Conservation (phyloP, 2,329 filamentous ascomycete genomes). For the Fusarium albosuccineum region DNA sequence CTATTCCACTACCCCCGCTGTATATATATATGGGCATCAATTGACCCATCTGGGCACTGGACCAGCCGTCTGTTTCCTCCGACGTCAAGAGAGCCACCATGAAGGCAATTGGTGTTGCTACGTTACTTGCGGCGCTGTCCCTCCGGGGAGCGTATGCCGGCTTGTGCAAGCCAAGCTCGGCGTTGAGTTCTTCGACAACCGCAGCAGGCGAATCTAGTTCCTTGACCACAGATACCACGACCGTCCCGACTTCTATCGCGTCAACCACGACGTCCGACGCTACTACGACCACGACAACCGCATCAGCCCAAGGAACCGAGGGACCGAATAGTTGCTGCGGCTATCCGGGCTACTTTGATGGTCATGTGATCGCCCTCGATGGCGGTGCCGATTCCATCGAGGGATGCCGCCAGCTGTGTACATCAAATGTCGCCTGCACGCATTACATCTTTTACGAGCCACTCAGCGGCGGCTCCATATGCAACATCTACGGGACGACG, state of each 20-base stretch:
- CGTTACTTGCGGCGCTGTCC: background rate
- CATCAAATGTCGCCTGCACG: background rate
- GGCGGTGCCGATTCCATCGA: background rate
- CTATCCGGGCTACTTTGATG: constrained; percentile 4
- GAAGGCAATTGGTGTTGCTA: background rate
- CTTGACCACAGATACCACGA: background rate
- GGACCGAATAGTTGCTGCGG: background rate
- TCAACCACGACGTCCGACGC: background rate
- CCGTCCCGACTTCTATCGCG: background rate
- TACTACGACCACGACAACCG: background rate
- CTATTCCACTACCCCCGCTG: background rate
- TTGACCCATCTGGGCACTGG: background rate
- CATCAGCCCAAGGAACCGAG: background rate
- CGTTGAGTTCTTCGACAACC: background rate
- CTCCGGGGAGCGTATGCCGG: background rate
- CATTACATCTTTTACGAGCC: background rate
- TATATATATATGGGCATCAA: background rate
- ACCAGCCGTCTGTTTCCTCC: background rate
- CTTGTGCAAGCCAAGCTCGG: background rate
- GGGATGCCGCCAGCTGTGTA: background rate
- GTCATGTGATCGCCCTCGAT: background rate
- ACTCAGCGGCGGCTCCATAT: background rate
- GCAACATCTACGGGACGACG: background rate
- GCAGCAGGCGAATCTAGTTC: background rate
- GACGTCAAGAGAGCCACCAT: background rate